A percentile compares a stretch with the other conserved stretches of the same genome.
Conservation (phyloP, 805 yeast species). For the Wickerhamia fluorescens region DNA sequence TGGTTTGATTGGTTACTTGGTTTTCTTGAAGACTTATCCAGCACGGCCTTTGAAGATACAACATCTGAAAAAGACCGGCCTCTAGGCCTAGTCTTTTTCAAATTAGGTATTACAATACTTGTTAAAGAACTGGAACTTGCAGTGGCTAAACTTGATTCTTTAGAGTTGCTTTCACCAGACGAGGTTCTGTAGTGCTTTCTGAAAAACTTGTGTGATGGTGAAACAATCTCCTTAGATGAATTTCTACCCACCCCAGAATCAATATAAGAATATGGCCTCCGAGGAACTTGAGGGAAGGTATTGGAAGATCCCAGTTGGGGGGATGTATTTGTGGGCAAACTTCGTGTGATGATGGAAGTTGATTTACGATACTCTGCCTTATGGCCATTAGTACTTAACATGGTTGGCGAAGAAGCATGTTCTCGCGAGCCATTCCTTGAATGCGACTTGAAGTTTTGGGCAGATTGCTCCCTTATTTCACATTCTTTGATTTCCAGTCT, state of each 20-base stretch:
- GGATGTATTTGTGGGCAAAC: constrained; percentile 14
- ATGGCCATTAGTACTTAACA: constrained; percentile 3
- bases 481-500: constrained; percentile 9
- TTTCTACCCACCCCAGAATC: constrained; percentile 16
- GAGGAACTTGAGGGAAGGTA: constrained; percentile 14
- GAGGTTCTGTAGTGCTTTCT: constrained; percentile 59
- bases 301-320: constrained; percentile 13
- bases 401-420: constrained; percentile 9
- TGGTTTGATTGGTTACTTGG: constrained; percentile 1
- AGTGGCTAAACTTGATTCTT: constrained; percentile 4
- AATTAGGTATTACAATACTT: constrained; percentile 1
- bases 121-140: constrained; percentile 17
- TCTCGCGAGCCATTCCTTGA: constrained; percentile 12
- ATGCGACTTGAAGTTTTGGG: constrained; percentile 8
- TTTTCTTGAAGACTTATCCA: background rate
- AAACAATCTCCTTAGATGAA: constrained; percentile 15
- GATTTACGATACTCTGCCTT: constrained; percentile 28
- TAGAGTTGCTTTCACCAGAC: constrained; percentile 21
- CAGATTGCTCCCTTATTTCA: no score
- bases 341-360: constrained; percentile 20
- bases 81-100: no score
- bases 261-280: constrained; percentile 33
- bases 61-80: constrained; percentile 1
- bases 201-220: constrained; percentile 39
- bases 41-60: background rate